Evolutionary conservation across 148 eudicot genomes (phyloP).

Genomic region (Chenopodium album): DNA sequence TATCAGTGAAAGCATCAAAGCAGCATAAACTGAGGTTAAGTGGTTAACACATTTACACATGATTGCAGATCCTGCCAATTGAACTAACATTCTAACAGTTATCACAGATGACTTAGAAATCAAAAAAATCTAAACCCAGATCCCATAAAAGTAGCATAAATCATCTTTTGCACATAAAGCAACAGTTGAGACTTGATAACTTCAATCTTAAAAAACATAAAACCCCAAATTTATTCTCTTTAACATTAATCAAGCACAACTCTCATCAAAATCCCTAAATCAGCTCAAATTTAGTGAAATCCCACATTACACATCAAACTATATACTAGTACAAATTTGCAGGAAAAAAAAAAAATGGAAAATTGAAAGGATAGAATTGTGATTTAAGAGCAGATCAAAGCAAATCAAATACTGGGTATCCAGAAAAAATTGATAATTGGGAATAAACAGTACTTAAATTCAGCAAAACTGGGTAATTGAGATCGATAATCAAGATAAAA

Average conservation of each 20-base stretch:
- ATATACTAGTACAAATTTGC: background rate
- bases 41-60: background rate
- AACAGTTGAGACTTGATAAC: background rate
- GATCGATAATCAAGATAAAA: background rate
- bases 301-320: background rate
- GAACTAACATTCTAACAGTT: background rate
- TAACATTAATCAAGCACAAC: background rate
- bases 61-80: background rate
- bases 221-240: background rate
- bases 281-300: background rate
- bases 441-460: background rate
- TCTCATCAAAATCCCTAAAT: background rate
- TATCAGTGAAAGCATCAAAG: background rate
- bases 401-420: conserved; percentile 4
- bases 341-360: background rate
- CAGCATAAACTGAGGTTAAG: background rate
- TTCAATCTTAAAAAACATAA: background rate
- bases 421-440: background rate
- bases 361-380: background rate
- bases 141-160: background rate
- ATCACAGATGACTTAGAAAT: background rate
- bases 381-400: background rate
- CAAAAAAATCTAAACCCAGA: conserved; percentile 1
- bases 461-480: background rate
- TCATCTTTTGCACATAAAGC: background rate